Evolutionary conservation across 805 yeast species (phyloP).

Genomic region (Candida vaughaniae): DNA sequence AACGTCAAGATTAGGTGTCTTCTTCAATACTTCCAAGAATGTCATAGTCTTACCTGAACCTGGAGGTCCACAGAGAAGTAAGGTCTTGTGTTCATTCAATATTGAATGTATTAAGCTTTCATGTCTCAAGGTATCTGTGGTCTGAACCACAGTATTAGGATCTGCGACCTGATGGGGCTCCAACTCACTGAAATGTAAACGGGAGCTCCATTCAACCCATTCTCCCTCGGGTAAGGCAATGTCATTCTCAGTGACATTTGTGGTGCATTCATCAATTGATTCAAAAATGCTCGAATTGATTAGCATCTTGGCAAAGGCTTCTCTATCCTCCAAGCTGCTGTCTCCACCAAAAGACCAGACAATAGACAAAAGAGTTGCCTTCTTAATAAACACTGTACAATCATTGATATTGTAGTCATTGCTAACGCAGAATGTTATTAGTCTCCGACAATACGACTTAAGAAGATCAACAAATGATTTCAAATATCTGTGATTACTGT

Average conservation of each 20-base stretch:
- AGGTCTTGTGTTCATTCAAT: conserved; percentile 54
- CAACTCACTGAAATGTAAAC: conserved; percentile 44
- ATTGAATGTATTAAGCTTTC: conserved; percentile 59
- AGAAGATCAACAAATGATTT: conserved; percentile 42
- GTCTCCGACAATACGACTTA: conserved; percentile 30
- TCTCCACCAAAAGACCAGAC: conserved; percentile 73
- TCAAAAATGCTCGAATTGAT: conserved; percentile 17
- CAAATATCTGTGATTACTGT: conserved; percentile 34
- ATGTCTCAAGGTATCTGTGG: conserved; percentile 72
- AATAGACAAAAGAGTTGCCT: conserved; percentile 37
- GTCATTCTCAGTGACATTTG: conserved; percentile 6
- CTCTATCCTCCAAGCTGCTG: conserved; percentile 36
- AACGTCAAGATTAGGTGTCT: conserved; percentile 55
- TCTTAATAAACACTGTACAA: conserved; percentile 24
- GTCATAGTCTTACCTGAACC: conserved; percentile 98
- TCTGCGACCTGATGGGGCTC: conserved; percentile 59
- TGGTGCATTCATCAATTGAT: neutral
- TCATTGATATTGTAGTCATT: neutral
- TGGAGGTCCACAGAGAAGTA: conserved; percentile 91
- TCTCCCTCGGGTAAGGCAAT: conserved; percentile 10
- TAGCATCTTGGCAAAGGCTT: conserved; percentile 31
- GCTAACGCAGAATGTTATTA: conserved; percentile 8
- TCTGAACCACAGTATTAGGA: conserved; percentile 71
- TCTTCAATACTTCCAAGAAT: conserved; percentile 62
- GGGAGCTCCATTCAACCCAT: conserved; percentile 11